Percentiles rank a stretch among this genome's conserved stretches.
Conservation (phyloP, 2,329 filamentous ascomycete species). For the Raffaelea deltoideospora region DNA sequence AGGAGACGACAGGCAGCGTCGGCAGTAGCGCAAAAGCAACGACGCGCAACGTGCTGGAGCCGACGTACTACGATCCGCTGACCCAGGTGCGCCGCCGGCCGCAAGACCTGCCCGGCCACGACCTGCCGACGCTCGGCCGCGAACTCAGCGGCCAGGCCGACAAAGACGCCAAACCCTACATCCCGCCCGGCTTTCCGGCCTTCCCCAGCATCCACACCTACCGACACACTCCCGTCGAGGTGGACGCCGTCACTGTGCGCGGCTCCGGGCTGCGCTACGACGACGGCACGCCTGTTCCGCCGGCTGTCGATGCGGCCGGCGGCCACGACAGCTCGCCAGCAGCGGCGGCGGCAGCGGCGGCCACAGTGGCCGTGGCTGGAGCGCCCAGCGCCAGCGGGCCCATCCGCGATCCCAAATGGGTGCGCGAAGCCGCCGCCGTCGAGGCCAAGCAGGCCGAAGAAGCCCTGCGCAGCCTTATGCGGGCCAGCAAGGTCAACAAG, state of each 20-base stretch:
- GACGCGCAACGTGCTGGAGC: too few species aligned
- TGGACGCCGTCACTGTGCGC: constrained; percentile 16
- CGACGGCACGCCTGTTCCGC: constrained; percentile 12
- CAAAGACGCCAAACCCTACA: constrained; percentile 38
- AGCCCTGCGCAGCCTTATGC: constrained; percentile 41
- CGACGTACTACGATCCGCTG: constrained; percentile 21
- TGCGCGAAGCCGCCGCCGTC: constrained; percentile 42
- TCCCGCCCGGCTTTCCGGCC: constrained; percentile 41
- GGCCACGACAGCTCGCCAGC: neutral
- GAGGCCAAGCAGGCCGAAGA: constrained; percentile 48
- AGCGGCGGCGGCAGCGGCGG: constrained; percentile 13
- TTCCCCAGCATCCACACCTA: constrained; percentile 53
- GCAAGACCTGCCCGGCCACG: constrained; percentile 7
- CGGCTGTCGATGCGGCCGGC: constrained; percentile 4
- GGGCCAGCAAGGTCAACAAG: constrained; percentile 47
- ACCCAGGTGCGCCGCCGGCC: constrained; percentile 1
- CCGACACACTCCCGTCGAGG: constrained; percentile 37
- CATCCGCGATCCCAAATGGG: constrained; percentile 37
- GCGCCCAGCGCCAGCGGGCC: constrained; percentile 13
- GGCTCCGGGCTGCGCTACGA: constrained; percentile 13
- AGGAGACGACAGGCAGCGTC: too few species aligned
- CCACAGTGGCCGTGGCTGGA: constrained; percentile 12
- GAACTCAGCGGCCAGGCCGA: constrained; percentile 44
- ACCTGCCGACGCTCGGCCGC: constrained; percentile 30
- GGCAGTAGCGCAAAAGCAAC: too few species aligned